Evolutionary conservation across 495 filamentous ascomycete genomes (phyloP), one percentile per base, ranked within the genome.

Genomic region (Penicillium crystallinum): DNA sequence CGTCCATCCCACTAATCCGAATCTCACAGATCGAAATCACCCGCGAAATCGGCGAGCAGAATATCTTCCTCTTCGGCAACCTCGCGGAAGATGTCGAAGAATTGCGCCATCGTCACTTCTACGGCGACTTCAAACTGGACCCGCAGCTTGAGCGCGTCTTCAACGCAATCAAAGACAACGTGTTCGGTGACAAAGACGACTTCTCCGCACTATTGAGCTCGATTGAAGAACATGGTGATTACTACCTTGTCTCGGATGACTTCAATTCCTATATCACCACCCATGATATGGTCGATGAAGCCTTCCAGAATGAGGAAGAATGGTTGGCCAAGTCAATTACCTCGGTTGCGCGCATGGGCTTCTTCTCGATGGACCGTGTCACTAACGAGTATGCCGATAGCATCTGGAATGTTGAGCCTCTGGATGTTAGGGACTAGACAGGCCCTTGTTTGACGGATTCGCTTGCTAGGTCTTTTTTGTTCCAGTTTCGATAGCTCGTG

Each of bases 21-120:
- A 27, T 22, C 30, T 14, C 30, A 21, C 21, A 93, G 89, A 96
- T 96, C 64, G 91, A 97, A 76, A 97, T 98, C 65, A 97, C 93
- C 5, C 91, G 95, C 49, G 95, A 98, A 71, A 88, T 97, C 59
- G 88, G 90, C 58, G 88, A 97, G 55, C 81, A 87, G 59, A 97
- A 97, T 74, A 97, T 97, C 69, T 98, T 97, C 82, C 86, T 97
- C 65, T 97, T 98, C 63, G 93, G 93, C 38, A 93, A 91, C 65
- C 82, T 98, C 6, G 89, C 93, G 54, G 95, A 98, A 73, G 88
- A 97, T 61, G 95, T 97, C 49, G 93, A 97, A 61, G 91, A 97
- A 25, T 86, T 98, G 37, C 95, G 93, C 25, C 89, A 97, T 71
- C 77, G 81, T 9, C 95, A 98, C 72, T 83, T 80, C 54, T 97